Evolutionary conservation across 768 basidiomycete genomes (phyloP).

Genomic region (Termitomyces sp.): DNA sequence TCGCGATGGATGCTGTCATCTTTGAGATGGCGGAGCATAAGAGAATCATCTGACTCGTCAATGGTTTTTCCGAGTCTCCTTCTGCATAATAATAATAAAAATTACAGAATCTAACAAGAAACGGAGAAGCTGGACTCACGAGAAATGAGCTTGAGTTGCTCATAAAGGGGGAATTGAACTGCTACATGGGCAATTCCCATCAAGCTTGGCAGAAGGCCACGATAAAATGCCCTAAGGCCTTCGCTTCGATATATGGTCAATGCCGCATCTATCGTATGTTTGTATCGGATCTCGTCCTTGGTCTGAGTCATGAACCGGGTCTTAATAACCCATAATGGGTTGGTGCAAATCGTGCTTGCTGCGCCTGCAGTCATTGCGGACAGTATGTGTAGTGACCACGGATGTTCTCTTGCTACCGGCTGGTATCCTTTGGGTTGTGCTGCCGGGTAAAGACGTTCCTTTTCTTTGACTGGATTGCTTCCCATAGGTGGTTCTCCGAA

Average conservation of each 20-base stretch:
- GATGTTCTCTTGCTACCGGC: constrained; percentile 72
- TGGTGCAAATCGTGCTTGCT: constrained; percentile 88
- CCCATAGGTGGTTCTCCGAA: constrained; percentile 65
- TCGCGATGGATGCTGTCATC: constrained; percentile 92
- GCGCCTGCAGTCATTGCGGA: constrained; percentile 97
- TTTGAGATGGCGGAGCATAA: constrained; percentile 90
- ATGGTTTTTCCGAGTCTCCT: constrained; percentile 37
- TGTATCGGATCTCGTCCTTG: constrained; percentile 70
- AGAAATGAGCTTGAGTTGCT: constrained; percentile 80
- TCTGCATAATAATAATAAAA: constrained; percentile 22
- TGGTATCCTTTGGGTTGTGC: constrained; percentile 85
- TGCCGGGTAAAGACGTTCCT: constrained; percentile 67
- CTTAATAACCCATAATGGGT: constrained; percentile 98
- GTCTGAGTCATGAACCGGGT: constrained; percentile 98
- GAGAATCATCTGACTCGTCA: constrained; percentile 67
- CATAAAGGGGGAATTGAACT: constrained; percentile 96
- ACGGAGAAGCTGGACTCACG: constrained; percentile 46
- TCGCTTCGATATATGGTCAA: constrained; percentile 86
- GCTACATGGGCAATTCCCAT: constrained; percentile 93
- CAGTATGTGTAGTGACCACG: constrained; percentile 83
- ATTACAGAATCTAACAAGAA: constrained; percentile 1
- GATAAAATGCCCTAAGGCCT: constrained; percentile 86
- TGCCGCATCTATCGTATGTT: constrained; percentile 88
- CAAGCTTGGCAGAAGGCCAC: constrained; percentile 87
- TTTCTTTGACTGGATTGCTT: constrained; percentile 13